Base-by-base conservation (phyloP, 768 basidiomycete genomes). In the Podaxis pistillaris region DNA sequence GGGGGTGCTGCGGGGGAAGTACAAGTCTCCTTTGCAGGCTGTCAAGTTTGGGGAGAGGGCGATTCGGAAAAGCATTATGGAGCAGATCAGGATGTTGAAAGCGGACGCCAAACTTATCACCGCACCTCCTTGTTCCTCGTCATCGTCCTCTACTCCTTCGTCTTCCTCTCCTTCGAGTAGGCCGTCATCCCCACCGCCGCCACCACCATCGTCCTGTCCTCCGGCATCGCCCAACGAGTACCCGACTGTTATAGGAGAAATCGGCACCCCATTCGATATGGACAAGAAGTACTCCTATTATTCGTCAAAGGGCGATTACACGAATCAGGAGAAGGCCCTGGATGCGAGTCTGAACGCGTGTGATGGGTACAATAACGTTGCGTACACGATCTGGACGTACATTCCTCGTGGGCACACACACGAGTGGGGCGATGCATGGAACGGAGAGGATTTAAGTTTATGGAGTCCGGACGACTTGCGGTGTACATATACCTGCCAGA, bases 401-500 rank as follows among this genome's bases (percentile, higher is more conserved):
- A 89, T 90, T 63, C 79, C 90, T 0, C 91, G 96, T 67, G 88
- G 74, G 49, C 73, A 88, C 69, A 81, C 79, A 26, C 93, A 98
- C 70, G 78, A 84, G 70, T 97, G 92, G 93, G 94, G 96, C 13
- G 96, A 99, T 74, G 88, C 88, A 0, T 99, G 96, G 96, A 96
- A 98, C 72, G 85, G 92, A 75, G 96, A 99, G 76, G 96, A 98
- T 76, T 73, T 98, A 63, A 94, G 91, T 66, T 65, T 98, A 13
- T 98, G 92, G 92, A 89, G 88, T 67, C 66, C 73, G 3, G 92
- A 94, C 66, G 95, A 98, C 71, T 64, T 86, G 30, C 56, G 66
- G 62, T 57, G 52, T 47, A 55, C 51, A 5, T 53, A 62, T 44
- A 19, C 12, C 24, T n/a, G 26, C 13, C 26, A 24, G 40, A 15